These are phyloP conservation scores for Vigna nakashimae DNA, from an alignment of 306 rosid genomes.

Conservation along the genomic window DNA sequence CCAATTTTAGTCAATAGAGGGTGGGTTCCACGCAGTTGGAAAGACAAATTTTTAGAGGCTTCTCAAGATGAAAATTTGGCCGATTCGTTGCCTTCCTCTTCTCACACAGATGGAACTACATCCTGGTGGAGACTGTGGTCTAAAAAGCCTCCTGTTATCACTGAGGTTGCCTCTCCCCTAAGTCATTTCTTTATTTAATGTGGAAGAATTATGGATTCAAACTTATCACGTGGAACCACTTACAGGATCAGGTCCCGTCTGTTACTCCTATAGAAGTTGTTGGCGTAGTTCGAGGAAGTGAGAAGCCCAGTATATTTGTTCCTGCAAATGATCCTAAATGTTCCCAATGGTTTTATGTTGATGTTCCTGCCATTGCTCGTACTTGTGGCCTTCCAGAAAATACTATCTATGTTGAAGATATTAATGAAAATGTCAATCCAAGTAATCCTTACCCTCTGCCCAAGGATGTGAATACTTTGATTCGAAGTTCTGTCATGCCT, in stretches of 20 bases:
- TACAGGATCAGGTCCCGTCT: constrained; percentile 64
- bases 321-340: constrained; percentile 89
- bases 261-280: constrained; percentile 63
- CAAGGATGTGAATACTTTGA: constrained; percentile 81
- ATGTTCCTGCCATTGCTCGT: constrained; percentile 84
- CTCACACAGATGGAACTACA: constrained; percentile 51
- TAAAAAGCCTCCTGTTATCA: constrained; percentile 49
- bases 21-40: constrained; percentile 98
- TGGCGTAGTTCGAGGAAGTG: constrained; percentile 90
- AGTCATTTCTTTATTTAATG: constrained; percentile 18
- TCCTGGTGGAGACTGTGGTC: constrained; percentile 97
- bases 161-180: constrained; percentile 58
- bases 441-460: constrained; percentile 91
- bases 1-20: constrained; percentile 93
- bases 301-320: constrained; percentile 93
- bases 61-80: constrained; percentile 49
- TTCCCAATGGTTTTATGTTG: constrained; percentile 90
- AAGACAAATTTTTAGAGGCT: constrained; percentile 63
- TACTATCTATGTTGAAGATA: constrained; percentile 73
- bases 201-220: constrained; percentile 17
- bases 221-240: constrained; percentile 41
- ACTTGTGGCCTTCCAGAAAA: constrained; percentile 76
- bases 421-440: constrained; percentile 75
- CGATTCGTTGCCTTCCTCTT: constrained; percentile 44
- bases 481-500: constrained; percentile 89